These are phyloP conservation scores for Pestalotiopsis fici DNA, from an alignment of 2,329 filamentous ascomycete species.

Conservation along the genomic window DNA sequence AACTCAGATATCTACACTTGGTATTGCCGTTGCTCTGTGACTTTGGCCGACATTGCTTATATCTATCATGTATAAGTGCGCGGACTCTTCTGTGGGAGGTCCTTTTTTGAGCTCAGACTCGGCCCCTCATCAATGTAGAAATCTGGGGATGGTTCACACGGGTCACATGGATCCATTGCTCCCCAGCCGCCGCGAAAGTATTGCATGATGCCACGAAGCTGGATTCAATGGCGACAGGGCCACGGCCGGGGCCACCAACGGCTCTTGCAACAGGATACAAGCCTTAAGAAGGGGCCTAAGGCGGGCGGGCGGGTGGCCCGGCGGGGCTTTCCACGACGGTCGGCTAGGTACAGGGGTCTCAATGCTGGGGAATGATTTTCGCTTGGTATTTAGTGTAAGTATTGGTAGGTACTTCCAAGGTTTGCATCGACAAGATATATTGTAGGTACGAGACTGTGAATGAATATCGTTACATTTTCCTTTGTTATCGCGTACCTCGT, in stretches of 20 bases:
- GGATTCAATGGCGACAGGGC: background rate
- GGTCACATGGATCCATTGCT: background rate
- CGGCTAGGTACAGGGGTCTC: background rate
- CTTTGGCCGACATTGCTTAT: background rate
- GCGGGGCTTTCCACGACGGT: background rate
- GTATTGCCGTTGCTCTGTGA: background rate
- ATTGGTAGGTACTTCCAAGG: background rate
- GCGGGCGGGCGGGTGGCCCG: background rate
- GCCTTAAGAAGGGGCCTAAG: background rate
- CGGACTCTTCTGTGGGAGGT: too few species aligned
- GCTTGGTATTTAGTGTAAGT: background rate
- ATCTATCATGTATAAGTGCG: background rate
- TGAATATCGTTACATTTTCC: too few species aligned
- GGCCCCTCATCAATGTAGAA: too few species aligned
- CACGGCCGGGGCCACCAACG: background rate
- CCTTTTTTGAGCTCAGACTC: too few species aligned
- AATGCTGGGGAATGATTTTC: background rate
- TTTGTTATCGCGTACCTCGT: too few species aligned
- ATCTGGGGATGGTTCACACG: background rate
- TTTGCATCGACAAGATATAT: too few species aligned
- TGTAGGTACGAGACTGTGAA: too few species aligned
- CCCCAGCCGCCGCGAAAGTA: background rate
- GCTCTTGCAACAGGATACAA: background rate
- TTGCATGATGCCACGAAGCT: background rate
- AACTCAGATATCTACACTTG: background rate